These are phyloP conservation scores for Serpula lacrymans DNA, from an alignment of 768 basidiomycete species.

Conservation along the genomic window DNA sequence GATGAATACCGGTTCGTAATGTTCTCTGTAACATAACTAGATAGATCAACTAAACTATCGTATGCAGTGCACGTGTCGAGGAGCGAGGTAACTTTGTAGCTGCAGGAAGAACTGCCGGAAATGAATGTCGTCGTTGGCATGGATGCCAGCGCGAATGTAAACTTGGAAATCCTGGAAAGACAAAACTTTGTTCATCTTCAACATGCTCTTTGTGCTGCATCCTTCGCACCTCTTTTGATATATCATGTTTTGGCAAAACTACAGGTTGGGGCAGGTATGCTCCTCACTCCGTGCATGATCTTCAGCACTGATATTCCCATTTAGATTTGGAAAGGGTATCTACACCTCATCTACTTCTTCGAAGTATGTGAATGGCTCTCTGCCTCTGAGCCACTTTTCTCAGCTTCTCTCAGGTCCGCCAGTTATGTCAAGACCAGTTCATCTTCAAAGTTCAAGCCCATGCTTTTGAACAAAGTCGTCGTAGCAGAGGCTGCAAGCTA, in stretches of 20 bases:
- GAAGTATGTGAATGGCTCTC: conserved; percentile 40
- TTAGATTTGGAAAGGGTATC: conserved; percentile 68
- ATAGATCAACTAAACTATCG: too few relatives aligned
- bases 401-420: conserved; percentile 48
- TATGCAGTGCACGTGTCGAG: conserved; percentile 58
- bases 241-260: conserved; percentile 63
- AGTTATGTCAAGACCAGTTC: conserved; percentile 64
- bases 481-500: conserved; percentile 72
- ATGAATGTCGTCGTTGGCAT: conserved; percentile 75
- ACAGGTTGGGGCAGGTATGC: conserved; percentile 74
- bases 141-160: conserved; percentile 65
- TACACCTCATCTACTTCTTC: conserved; percentile 75
- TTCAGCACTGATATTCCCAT: too few relatives aligned
- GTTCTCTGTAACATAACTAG: background rate
- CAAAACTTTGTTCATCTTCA: conserved; percentile 45
- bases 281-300: too few relatives aligned
- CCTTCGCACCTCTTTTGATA: conserved; percentile 59
- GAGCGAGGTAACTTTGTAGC: conserved; percentile 53
- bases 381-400: background rate
- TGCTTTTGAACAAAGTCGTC: conserved; percentile 69
- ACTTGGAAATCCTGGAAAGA: conserved; percentile 59
- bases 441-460: conserved; percentile 54
- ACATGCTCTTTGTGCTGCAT: conserved; percentile 65
- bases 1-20: conserved; percentile 54
- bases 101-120: conserved; percentile 56